These are phyloP conservation scores for Fusarium scirpi DNA, from an alignment of 2,329 filamentous ascomycete genomes.

Conservation along the genomic window DNA sequence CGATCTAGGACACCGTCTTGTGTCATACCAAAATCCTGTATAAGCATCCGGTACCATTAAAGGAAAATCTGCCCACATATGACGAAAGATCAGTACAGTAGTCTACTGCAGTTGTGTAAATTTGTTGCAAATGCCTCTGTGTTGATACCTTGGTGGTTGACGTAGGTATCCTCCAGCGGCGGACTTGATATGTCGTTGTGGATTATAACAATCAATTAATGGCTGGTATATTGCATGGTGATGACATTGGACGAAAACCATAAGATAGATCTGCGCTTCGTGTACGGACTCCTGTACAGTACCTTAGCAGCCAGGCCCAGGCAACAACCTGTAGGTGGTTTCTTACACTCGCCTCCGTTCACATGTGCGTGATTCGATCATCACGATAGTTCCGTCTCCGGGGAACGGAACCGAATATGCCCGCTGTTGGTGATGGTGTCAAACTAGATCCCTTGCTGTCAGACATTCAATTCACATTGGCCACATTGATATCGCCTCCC, in stretches of 20 bases:
- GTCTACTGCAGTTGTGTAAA: background rate
- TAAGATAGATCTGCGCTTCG: background rate
- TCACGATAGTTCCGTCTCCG: slow-evolving; percentile 11
- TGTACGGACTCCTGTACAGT: background rate
- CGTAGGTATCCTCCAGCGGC: background rate
- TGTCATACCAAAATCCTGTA: slow-evolving; percentile 10
- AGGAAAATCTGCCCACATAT: slow-evolving; percentile 1
- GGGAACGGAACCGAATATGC: slow-evolving; percentile 14
- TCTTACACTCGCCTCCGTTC: slow-evolving; percentile 4
- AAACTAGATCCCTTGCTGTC: background rate
- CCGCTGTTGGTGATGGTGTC: slow-evolving; percentile 1
- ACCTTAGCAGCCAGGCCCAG: background rate
- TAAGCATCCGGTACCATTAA: background rate
- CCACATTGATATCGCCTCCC: background rate
- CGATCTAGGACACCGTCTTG: slow-evolving; percentile 5
- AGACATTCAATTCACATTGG: background rate
- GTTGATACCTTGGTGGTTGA: background rate
- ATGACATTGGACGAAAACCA: background rate
- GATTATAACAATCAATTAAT: background rate
- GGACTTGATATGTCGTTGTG: background rate
- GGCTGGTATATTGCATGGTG: background rate
- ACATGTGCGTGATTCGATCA: slow-evolving; percentile 6
- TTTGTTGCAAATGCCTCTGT: background rate
- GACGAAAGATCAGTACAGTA: background rate
- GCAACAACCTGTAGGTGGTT: background rate